Evolutionary conservation across 208 protist genomes (phyloP), one percentile per base, ranked within the genome.

Genomic region (Histomonas meleagridis): DNA sequence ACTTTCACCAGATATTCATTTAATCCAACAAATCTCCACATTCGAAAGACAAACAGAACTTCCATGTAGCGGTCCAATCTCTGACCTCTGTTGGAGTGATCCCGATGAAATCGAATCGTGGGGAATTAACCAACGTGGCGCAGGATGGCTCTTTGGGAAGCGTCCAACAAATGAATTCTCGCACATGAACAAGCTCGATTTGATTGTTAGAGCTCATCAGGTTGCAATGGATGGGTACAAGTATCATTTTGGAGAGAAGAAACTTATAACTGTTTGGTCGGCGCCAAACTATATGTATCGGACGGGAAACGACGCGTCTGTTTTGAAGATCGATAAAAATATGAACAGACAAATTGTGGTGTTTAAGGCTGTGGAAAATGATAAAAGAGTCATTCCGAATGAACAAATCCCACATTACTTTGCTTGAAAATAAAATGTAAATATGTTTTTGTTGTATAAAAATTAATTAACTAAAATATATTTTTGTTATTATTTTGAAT

Each of bases 301-400:
- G 26, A 70, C 78, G 62, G 93, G 93, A 40, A 95, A 95, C 79
- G 90, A 94, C 32, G 97, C 97, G 0, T 96, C 97, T 12, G 96
- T 99, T 49, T 96, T 99, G 94, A 98, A 99, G 94, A 93, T 99
- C 46, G 98, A 99, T n/a, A n/a, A n/a, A n/a, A n/a, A n/a, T n/a
- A n/a, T n/a, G n/a, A n/a, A n/a, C n/a, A n/a, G n/a, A 57, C 81
- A 91, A 49, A 94, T 94, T 93, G 93, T 94, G 35, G 98, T 99
- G 43, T 99, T 99, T 93, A 97, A 98, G 78, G 97, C 97, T 1
- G 98, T 97, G 7, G 98, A 98, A 26, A 96, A 97, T 32, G 96
- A 95, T 32, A 26, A 72, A 32, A 72, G 32, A 40, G 3, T 40
- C 7, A n/a, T n/a, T 5, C 60, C 60, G 23, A n/a, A n/a, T n/a